Percentiles rank a stretch among this genome's conserved stretches.
Evolutionary conservation across 441 rosid species (phyloP).

Genomic region (Eruca vesicaria): DNA sequence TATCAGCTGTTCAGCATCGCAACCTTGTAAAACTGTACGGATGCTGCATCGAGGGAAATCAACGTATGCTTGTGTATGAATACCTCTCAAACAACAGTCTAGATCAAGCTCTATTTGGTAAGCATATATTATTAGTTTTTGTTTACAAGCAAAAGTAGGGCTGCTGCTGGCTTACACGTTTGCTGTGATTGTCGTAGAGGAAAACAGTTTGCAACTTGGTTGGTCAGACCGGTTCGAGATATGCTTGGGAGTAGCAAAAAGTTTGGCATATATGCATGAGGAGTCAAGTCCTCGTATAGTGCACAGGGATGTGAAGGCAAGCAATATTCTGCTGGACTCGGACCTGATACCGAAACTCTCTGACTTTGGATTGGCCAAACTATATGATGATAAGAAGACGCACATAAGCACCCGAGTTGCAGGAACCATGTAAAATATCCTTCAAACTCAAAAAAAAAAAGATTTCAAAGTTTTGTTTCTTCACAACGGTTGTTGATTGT

Average conservation of each 20-base stretch:
- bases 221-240: constrained; percentile 59
- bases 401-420: constrained; percentile 70
- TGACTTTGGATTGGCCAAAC: constrained; percentile 74
- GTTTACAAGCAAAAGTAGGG: not conserved
- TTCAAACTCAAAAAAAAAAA: not conserved
- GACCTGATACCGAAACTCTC: constrained; percentile 61
- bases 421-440: constrained; percentile 58
- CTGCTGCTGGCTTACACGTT: not conserved
- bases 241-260: constrained; percentile 65
- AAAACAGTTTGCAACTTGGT: constrained; percentile 37
- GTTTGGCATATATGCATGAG: constrained; percentile 70
- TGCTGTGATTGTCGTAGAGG: not conserved
- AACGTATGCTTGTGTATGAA: constrained; percentile 55
- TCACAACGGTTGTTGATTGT: not conserved
- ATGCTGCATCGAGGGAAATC: constrained; percentile 48
- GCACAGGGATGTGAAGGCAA: constrained; percentile 73
- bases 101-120: constrained; percentile 53
- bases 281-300: constrained; percentile 64
- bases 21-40: constrained; percentile 37
- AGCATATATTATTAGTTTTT: not conserved
- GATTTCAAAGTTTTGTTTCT: not conserved
- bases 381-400: constrained; percentile 64
- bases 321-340: constrained; percentile 64
- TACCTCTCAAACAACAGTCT: constrained; percentile 50
- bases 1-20: constrained; percentile 37